Base-by-base conservation (phyloP, 495 filamentous ascomycete genomes). In the Hyaloscypha finlandica region DNA sequence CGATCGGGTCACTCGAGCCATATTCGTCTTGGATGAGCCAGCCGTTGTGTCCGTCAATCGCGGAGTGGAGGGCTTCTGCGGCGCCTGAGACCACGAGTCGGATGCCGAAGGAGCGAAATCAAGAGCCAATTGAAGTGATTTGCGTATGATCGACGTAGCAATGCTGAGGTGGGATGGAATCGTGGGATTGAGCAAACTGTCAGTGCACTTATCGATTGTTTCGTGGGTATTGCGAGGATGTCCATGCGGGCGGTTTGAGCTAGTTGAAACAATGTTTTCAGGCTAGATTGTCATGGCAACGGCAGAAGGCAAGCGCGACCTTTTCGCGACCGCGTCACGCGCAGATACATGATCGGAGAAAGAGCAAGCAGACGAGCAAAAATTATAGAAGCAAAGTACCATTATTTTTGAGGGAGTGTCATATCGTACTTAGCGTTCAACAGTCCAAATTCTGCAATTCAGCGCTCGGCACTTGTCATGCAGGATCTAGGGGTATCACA, bases 1-100 rank as follows among this genome's bases (percentile, higher is more conserved):
- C 57, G 72, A 74, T 62, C 78, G 74, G 32, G 77, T 79, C 51
- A 73, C 66, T 60, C 75, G 75, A 69, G 76, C 67, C 74, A 78
- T 80, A 59, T 48, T 71, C 39, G 65, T 65, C 61, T 63, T 61
- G 53, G 16, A 30, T 42, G 32, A 60, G 22, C 35, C 55, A 30
- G 25, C 16, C 6, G 32, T 29, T 56, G 25, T 29, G 31, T 16
- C 9, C 11, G 25, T 53, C 42, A 35, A 52, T 52, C 33, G 55
- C 37, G 39, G 31, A 52, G 22, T 58, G 56, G 57, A 54, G 29
- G 39, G 61, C 45, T 64, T 53, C 29, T 66, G 64, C 32, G 33
- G 19, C 29, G 54, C 19, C 39, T 2, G 11, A 35, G 64, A 37
- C 42, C 35, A 45, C 42, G 37, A 22, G 30, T 8, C 19, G 8